Evolutionary conservation across 2,329 filamentous ascomycete species (phyloP).

Genomic region (Aspergillus bombycis): DNA sequence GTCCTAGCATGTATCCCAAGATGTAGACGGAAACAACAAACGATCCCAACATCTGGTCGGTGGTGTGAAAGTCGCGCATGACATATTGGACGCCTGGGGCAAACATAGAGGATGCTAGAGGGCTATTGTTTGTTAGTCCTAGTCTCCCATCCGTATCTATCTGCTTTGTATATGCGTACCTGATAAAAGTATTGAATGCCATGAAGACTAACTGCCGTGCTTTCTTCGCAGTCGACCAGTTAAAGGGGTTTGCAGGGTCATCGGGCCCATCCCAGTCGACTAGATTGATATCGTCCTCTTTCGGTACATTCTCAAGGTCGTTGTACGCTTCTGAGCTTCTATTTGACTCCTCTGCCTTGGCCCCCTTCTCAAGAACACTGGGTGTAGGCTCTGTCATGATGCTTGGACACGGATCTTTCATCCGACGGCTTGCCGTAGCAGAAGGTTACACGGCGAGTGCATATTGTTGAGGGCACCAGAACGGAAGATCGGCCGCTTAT

Average conservation of each 20-base stretch:
- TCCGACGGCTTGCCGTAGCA: background rate
- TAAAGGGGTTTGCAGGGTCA: slow-evolving; percentile 36
- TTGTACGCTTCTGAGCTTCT: background rate
- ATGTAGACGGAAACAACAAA: slow-evolving; percentile 62
- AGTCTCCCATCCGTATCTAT: background rate
- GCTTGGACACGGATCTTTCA: background rate
- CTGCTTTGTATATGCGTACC: slow-evolving; percentile 14
- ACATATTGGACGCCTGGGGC: slow-evolving; percentile 38
- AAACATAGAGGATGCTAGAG: slow-evolving; percentile 35
- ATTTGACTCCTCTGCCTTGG: background rate
- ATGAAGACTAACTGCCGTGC: slow-evolving; percentile 18
- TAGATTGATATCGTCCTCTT: background rate
- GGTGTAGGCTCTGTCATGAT: background rate
- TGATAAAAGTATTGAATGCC: slow-evolving; percentile 30
- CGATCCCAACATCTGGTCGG: slow-evolving; percentile 17
- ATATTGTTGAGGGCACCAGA: background rate
- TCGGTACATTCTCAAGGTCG: background rate
- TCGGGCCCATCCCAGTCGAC: slow-evolving; percentile 30
- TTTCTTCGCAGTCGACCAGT: slow-evolving; percentile 35
- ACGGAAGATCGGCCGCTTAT: background rate
- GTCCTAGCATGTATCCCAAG: slow-evolving; percentile 61
- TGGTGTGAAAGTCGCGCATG: slow-evolving; percentile 19
- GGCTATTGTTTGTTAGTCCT: slow-evolving; percentile 10
- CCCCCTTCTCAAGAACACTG: background rate
- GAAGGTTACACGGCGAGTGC: background rate